Percentiles rank a stretch among this genome's conserved stretches.
These are phyloP conservation scores for Picea engelmannii DNA, from an alignment of 83 land plant species.

Conservation along the genomic window DNA sequence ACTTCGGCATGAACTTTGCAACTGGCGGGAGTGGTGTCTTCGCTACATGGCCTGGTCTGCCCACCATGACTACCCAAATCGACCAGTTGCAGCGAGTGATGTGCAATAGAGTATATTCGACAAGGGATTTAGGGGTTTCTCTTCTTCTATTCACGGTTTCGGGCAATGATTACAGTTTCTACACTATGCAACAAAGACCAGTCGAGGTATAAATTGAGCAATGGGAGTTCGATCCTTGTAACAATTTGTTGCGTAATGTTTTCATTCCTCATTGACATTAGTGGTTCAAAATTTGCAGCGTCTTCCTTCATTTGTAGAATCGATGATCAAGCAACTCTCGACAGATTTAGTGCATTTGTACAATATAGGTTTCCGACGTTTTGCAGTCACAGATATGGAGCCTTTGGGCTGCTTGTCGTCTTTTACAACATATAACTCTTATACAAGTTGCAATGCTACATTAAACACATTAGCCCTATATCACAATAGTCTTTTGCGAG, in stretches of 20 bases:
- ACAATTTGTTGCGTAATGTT: no score
- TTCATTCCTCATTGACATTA: no score
- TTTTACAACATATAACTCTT: not conserved
- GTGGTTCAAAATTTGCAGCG: not conserved
- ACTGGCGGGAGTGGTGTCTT: conserved; percentile 55
- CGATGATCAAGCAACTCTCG: not conserved
- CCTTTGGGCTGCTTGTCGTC: not conserved
- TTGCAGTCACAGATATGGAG: conserved; percentile 5
- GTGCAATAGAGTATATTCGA: not conserved
- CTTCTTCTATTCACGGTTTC: conserved; percentile 37
- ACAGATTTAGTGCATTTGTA: not conserved
- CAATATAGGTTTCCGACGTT: not conserved
- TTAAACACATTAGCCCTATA: not conserved
- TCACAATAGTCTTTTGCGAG: conserved; percentile 6
- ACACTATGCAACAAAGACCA: conserved; percentile 18
- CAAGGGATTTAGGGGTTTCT: conserved; percentile 18
- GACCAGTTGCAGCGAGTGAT: conserved; percentile 27
- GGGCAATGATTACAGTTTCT: conserved; percentile 56
- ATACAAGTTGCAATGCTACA: not conserved
- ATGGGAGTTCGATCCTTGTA: no score
- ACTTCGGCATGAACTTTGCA: conserved; percentile 57
- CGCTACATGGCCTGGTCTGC: conserved; percentile 22
- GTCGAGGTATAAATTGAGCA: not conserved
- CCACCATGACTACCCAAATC: conserved; percentile 46
- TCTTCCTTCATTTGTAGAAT: not conserved